Evolutionary conservation across 2,329 filamentous ascomycete species (phyloP), one percentile per base, ranked within the genome.

Genomic region (Verticillium alfalfae): DNA sequence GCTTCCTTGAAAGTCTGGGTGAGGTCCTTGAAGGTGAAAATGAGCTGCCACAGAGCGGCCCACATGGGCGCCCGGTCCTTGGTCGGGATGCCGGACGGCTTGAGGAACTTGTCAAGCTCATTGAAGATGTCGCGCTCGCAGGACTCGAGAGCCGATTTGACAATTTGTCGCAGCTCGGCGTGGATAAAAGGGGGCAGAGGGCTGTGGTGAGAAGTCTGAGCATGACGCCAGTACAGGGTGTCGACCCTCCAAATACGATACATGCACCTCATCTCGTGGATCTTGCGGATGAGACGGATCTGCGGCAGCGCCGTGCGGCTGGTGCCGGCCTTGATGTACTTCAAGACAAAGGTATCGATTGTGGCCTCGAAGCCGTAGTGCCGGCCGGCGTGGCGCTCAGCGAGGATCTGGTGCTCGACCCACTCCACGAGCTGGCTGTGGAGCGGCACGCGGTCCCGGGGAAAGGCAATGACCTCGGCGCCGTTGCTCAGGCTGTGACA

Each of bases 21-120:
- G 56, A 81, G 69, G 60, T 81, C 78, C 26, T 76, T 75, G 63
- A 83, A 82, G 66, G 81, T 76, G 49, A 82, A 71, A 54, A 83
- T 78, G 61, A 82, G 68, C 63, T 81, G 78, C 79, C 81, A 82
- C 68, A 81, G 69, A 67, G 76, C 77, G 16, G 74, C 77, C 79
- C 80, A 83, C 26, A 82, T 66, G n/a, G 76, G 74, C 62, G 81
- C 68, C 57, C 73, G 74, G 59, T 79, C 78, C 15, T 76, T 69
- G 1, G 70, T 64, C 4, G 56, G 49, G 5, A 61, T 56, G 22
- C 55, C 57, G 1, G 38, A 56, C 39, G 52, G 34, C 52, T 54
- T 68, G 37, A 79, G 68, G 49, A 71, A 74, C 34, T 74, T 73
- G 58, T 79, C 77, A 34, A 79, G 70, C 41, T 75, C 72, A 64